A percentile compares a stretch with the other conserved stretches of the same genome.
Conservation (phyloP, 805 yeast species). For the Hermanozyma aechmeae region DNA sequence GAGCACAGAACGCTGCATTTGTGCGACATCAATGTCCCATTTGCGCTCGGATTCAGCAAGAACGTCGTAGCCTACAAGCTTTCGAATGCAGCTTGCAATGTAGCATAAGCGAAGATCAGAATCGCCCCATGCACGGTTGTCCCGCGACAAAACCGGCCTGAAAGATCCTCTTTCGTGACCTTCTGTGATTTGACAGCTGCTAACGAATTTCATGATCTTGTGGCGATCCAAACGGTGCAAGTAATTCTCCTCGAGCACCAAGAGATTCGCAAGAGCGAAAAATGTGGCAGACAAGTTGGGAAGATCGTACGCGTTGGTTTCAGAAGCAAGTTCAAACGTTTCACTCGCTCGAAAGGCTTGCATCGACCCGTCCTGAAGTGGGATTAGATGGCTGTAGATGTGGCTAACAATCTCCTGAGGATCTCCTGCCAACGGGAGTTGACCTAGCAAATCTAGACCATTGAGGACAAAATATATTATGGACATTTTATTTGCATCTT, state of each 20-base stretch:
- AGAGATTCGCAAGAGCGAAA: conserved; percentile 55
- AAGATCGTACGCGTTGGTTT: conserved; percentile 35
- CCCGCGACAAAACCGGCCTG: conserved; percentile 19
- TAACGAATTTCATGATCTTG: conserved; percentile 48
- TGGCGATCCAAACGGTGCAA: conserved; percentile 23
- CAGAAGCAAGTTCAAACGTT: conserved; percentile 26
- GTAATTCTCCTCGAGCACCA: conserved; percentile 40
- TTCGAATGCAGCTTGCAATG: conserved; percentile 58
- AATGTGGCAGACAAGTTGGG: conserved; percentile 69
- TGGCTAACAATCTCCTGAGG: conserved; percentile 16
- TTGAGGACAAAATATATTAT: conserved; percentile 61
- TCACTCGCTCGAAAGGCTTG: conserved; percentile 51
- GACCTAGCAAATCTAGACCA: conserved; percentile 44
- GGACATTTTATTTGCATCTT: conserved; percentile 64
- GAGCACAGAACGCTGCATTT: conserved; percentile 26
- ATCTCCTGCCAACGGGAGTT: conserved; percentile 17
- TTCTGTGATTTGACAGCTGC: conserved; percentile 41
- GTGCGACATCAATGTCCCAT: conserved; percentile 33
- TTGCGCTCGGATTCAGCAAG: conserved; percentile 11
- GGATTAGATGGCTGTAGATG: conserved; percentile 37
- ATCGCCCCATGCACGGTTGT: conserved; percentile 42
- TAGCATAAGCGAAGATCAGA: conserved; percentile 67
- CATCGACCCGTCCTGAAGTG: conserved; percentile 22
- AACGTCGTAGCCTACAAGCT: conserved; percentile 35
- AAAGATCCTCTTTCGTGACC: conserved; percentile 26